A percentile compares a stretch with the other conserved stretches of the same genome.
phyloP scores from a whole-genome alignment of 1,284 basidiomycete genomes.

The Trichosporon faecale region DNA sequence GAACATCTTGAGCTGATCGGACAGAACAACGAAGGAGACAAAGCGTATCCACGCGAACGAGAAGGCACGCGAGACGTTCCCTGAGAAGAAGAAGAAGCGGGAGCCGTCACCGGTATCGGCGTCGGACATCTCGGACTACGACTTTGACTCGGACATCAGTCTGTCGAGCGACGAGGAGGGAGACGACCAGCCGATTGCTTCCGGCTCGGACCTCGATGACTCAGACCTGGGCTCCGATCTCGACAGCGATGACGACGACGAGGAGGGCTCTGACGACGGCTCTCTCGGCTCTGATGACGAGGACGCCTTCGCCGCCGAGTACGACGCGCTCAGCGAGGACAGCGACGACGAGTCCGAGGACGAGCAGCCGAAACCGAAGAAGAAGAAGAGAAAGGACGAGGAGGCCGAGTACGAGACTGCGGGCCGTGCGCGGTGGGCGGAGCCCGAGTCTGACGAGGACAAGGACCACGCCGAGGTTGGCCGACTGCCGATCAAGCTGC shows the following conservation, averaged over 20 bases:
- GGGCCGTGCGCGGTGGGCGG: slow-evolving; percentile 36
- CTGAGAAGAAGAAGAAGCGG: slow-evolving; percentile 35
- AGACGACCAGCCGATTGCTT: slow-evolving; percentile 32
- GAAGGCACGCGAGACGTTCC: slow-evolving; percentile 43
- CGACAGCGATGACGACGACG: slow-evolving; percentile 24
- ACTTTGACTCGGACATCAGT: slow-evolving; percentile 46
- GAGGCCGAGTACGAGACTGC: slow-evolving; percentile 47
- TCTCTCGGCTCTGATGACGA: slow-evolving; percentile 27
- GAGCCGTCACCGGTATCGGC: slow-evolving; percentile 31
- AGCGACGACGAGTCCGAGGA: slow-evolving; percentile 27
- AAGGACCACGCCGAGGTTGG: slow-evolving; percentile 56
- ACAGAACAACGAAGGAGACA: slow-evolving; percentile 50
- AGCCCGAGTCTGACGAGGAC: slow-evolving; percentile 31
- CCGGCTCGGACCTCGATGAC: slow-evolving; percentile 16
- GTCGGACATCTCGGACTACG: slow-evolving; percentile 37
- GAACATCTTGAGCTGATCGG: background rate
- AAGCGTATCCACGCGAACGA: slow-evolving; percentile 47
- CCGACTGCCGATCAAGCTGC: slow-evolving; percentile 79
- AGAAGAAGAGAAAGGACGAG: slow-evolving; percentile 34
- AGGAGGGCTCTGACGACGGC: slow-evolving; percentile 25
- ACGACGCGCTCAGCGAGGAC: slow-evolving; percentile 25
- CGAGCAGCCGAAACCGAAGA: slow-evolving; percentile 30
- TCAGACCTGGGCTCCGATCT: slow-evolving; percentile 20
- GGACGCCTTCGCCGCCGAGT: slow-evolving; percentile 21
- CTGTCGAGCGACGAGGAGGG: slow-evolving; percentile 38